Evolutionary conservation across 2,329 filamentous ascomycete species (phyloP), one percentile per base, ranked within the genome.

Genomic region (Neurospora crassa): DNA sequence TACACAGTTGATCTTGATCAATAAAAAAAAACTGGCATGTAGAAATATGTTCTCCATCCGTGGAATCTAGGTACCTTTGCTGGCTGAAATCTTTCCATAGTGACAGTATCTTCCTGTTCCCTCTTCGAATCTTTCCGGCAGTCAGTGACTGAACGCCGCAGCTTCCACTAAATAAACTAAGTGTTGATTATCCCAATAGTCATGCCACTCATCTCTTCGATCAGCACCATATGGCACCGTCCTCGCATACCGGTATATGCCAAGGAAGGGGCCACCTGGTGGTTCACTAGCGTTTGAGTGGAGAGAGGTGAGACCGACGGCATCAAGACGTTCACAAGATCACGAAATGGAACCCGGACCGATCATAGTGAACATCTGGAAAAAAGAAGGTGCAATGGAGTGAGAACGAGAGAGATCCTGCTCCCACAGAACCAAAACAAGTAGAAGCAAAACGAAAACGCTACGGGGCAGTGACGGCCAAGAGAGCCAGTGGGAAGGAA

Each of bases 401-500:
- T 53, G 20, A 20, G 24, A 20, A 29, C 12, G 24, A 47, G n/a
- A 53, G 45, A 11, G 43, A 20, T 24, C n/a, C 20, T 24, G 45
- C 45, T 24, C 45, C 20, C 11, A 53, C 20, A 20, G n/a, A 24
- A 53, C 6, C 45, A 53, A 47, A 24, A 20, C 45, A 53, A 53
- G 24, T 59, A 24, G 47, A 59, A 59, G 47, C 47, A 59, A 59
- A 3, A 59, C 47, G 6, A 34, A 18, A 59, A 59, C 47, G 20
- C 14, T 59, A 59, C 24, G 47, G 47, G 47, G 47, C 59, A 68
- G 68, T 59, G 72, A 68, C 37, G 67, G 70, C 67, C 67, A 68
- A 72, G 68, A 67, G 63, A 69, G 43, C 47, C 67, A 59, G 69
- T 45, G 43, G 37, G 70, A 37, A 37, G 29, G 53, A 63, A 63